Base-by-base conservation (phyloP, 1,284 basidiomycete genomes). In the Inonotus obliquus region DNA sequence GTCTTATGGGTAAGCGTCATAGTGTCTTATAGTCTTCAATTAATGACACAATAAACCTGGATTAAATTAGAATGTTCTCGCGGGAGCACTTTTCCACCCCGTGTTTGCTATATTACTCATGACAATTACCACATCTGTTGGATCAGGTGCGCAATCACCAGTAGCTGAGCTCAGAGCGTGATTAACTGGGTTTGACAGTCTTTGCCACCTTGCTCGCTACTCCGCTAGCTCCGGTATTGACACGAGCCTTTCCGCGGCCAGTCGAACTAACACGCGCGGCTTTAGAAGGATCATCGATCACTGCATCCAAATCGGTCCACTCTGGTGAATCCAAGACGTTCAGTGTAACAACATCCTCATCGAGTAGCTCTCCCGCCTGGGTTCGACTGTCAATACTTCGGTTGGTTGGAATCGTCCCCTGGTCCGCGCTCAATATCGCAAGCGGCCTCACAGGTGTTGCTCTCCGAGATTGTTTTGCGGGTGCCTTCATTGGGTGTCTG, bases 361-460 rank as follows among this genome's bases (percentile, higher is more conserved):
- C 5, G 69, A 37, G 64, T 41, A 80, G 74, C 65, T 84, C 88
- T 3, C 79, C 87, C 7, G 80, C 89, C 1, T 96, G 93, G 94
- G 86, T 93, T 38, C 84, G 92, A 37, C 77, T 96, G 54, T 87
- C 91, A 4, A 82, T 95, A 63, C 83, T 96, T 67, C 85, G 93
- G 49, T 85, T 95, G 57, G 84, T 95, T 70, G 93, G 94, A 27
- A 85, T 96, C 58, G 92, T 96, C 9, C 93, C 93, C 4, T 96
- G 93, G 93, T 92, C 91, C 58, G 94, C 92, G 59, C 93, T 96
- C 78, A 96, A 96, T 71, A 90, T 96, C 62, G 94, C 94, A 35
- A 94, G 90, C 72, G 93, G 93, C 53, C 91, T 95, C 17, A 92
- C 91, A 67, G 88, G 90, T 37, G 92, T 96, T 25, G 77, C 84